Evolutionary conservation across 441 rosid genomes (phyloP).

Genomic region (Rhodomyrtus psidioides): DNA sequence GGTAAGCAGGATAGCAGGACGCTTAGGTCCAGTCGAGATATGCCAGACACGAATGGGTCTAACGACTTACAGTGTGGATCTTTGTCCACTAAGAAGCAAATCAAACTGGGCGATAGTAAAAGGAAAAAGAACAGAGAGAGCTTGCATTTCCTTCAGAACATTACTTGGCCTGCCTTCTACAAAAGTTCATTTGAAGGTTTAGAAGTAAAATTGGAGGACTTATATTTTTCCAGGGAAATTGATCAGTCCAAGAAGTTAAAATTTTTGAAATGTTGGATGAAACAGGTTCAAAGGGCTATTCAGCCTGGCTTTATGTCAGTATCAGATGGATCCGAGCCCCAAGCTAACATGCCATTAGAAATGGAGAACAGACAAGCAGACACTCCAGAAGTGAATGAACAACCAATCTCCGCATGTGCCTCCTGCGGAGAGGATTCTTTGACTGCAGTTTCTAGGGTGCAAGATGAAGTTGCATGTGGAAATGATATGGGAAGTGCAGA

Average conservation of each 20-base stretch:
- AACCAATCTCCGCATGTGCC: slow-evolving; percentile 35
- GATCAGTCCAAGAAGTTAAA: slow-evolving; percentile 57
- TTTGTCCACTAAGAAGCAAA: slow-evolving; percentile 4
- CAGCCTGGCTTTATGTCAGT: slow-evolving; percentile 18
- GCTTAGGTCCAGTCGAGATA: slow-evolving; percentile 6
- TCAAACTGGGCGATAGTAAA: slow-evolving; percentile 8
- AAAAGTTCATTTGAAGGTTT: slow-evolving; percentile 39
- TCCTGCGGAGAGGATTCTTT: slow-evolving; percentile 55
- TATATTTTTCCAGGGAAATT: slow-evolving; percentile 41
- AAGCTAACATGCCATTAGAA: slow-evolving; percentile 27
- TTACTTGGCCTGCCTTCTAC: slow-evolving; percentile 54
- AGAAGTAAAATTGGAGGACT: slow-evolving; percentile 48
- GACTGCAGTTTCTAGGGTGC: slow-evolving; percentile 44
- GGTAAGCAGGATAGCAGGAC: slow-evolving; percentile 5
- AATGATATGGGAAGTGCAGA: slow-evolving; percentile 38
- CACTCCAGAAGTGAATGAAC: slow-evolving; percentile 36
- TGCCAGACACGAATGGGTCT: background rate
- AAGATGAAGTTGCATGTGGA: slow-evolving; percentile 42
- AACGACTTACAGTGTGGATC: slow-evolving; percentile 12
- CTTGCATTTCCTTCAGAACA: slow-evolving; percentile 28
- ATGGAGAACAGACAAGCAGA: slow-evolving; percentile 21
- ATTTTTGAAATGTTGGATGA: slow-evolving; percentile 93
- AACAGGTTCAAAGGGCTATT: slow-evolving; percentile 48
- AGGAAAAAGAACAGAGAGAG: slow-evolving; percentile 33
- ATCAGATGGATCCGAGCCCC: slow-evolving; percentile 17